Evolutionary conservation across 2,329 filamentous ascomycete species (phyloP).

Genomic region (Raffaelea arxii): DNA sequence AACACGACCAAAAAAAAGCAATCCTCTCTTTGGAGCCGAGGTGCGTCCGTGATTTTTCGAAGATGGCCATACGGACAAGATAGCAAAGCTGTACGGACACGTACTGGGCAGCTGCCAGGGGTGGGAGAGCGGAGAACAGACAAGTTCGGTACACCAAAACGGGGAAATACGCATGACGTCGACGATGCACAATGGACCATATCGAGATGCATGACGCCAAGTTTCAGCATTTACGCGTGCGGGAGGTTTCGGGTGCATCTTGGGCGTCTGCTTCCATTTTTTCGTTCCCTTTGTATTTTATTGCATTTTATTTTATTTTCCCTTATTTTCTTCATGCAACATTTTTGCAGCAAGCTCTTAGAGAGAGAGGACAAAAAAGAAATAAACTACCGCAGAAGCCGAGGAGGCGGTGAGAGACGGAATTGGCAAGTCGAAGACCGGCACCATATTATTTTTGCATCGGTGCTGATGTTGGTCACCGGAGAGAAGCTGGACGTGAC

Average conservation of each 20-base stretch:
- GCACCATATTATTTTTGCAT: too few species aligned
- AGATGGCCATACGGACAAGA: slow-evolving; percentile 37
- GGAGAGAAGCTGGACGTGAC: slow-evolving; percentile 40
- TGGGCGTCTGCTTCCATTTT: slow-evolving; percentile 19
- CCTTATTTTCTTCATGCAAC: too few species aligned
- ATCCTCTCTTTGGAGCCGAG: slow-evolving; percentile 40
- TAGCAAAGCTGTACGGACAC: slow-evolving; percentile 26
- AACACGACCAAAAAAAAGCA: slow-evolving; percentile 27
- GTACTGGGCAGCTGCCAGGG: slow-evolving; percentile 11
- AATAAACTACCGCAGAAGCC: slow-evolving; percentile 31
- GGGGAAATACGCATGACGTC: slow-evolving; percentile 38
- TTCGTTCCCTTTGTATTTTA: slow-evolving; percentile 33
- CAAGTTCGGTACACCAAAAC: slow-evolving; percentile 42
- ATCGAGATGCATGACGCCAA: slow-evolving; percentile 44
- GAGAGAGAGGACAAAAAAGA: slow-evolving; percentile 29
- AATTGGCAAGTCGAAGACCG: slow-evolving; percentile 35
- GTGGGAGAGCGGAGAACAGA: slow-evolving; percentile 9
- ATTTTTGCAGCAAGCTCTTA: too few species aligned
- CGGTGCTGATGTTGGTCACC: slow-evolving; percentile 36
- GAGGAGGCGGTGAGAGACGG: slow-evolving; percentile 32
- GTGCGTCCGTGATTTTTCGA: slow-evolving; percentile 38
- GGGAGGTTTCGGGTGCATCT: slow-evolving; percentile 16
- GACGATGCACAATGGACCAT: slow-evolving; percentile 33
- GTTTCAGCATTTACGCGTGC: slow-evolving; percentile 35
- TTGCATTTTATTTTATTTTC: too few species aligned